Percentiles rank a stretch among this genome's conserved stretches.
phyloP scores from a whole-genome alignment of 2,329 filamentous ascomycete genomes.

The Ceratocystis diversiconidia region DNA sequence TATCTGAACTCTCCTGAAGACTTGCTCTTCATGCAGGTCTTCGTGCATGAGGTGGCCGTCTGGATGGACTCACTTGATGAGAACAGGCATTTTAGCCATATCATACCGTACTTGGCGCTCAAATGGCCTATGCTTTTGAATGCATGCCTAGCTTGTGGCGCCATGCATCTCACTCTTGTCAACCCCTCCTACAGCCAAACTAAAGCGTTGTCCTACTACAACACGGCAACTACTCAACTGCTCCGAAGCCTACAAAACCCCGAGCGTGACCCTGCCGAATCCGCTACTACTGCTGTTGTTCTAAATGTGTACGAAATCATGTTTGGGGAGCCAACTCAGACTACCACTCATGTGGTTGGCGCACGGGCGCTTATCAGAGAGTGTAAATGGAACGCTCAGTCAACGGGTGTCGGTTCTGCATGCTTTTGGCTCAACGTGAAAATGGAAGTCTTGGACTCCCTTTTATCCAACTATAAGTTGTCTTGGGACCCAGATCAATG shows the following conservation, averaged over 20 bases:
- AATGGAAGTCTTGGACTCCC: constrained; percentile 77
- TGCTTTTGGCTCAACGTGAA: constrained; percentile 93
- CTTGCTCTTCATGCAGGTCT: constrained; percentile 79
- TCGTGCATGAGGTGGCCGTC: constrained; percentile 74
- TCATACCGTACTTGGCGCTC: constrained; percentile 71
- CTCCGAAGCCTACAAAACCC: constrained; percentile 68
- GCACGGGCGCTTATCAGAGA: constrained; percentile 77
- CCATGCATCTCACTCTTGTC: constrained; percentile 61
- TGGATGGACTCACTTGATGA: constrained; percentile 93
- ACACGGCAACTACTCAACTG: constrained; percentile 67
- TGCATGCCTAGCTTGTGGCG: constrained; percentile 77
- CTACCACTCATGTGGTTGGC: constrained; percentile 82
- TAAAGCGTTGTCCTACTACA: constrained; percentile 70
- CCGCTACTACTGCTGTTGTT: constrained; percentile 69
- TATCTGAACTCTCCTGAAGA: constrained; percentile 64
- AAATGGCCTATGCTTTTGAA: constrained; percentile 79
- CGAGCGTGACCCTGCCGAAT: constrained; percentile 48
- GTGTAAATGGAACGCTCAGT: constrained; percentile 73
- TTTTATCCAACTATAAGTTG: constrained; percentile 75
- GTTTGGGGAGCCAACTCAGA: constrained; percentile 61
- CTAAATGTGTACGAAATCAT: constrained; percentile 90
- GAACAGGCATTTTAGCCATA: constrained; percentile 70
- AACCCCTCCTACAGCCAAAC: constrained; percentile 39
- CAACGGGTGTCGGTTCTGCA: constrained; percentile 64
- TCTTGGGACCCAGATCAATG: constrained; percentile 85